Evolutionary conservation across 495 filamentous ascomycete genomes (phyloP), one percentile per base, ranked within the genome.

Genomic region (Endocarpon pusillum): DNA sequence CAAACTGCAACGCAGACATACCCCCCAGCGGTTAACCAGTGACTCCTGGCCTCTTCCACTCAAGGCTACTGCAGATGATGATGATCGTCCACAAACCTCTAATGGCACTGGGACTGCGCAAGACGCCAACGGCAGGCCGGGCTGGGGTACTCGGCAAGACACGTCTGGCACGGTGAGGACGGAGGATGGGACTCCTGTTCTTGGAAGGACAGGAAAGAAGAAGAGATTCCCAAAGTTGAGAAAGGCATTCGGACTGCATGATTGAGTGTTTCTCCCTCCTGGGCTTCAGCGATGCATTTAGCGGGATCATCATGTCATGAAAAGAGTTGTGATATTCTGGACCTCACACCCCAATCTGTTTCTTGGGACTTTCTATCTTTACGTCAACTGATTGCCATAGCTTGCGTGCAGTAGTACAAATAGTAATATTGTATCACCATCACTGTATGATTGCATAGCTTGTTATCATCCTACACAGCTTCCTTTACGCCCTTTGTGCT

Each of bases 201-300:
- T 58, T 36, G 49, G 45, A 20, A 44, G 49, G 17, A 52, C 55
- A 7, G 55, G 53, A 22, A 62, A 62, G 34, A 67, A 67, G 48
- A 69, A 61, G 42, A 59, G 62, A 34, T 67, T 69, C 34, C 55
- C 54, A 1, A 47, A 54, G 34, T 45, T 69, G 33, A 50, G 61
- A 16, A 65, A 61, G 38, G 64, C 62, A 19, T 60, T 69, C 32
- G 57, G 62, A 7, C 42, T 67, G 35, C 50, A 54, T 25, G 37
- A 42, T 30, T 64, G 39, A 61, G 4, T 22, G 4, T 4, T 35
- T 31, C n/a, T n/a, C n/a, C n/a, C n/a, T n/a, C n/a, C n/a, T n/a
- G n/a, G n/a, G n/a, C n/a, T n/a, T n/a, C n/a, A n/a, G n/a, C n/a
- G n/a, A n/a, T n/a, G n/a, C n/a, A n/a, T n/a, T n/a, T n/a, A n/a